Evolutionary conservation across 768 basidiomycete genomes (phyloP).

Genomic region (Russula dissimulans): DNA sequence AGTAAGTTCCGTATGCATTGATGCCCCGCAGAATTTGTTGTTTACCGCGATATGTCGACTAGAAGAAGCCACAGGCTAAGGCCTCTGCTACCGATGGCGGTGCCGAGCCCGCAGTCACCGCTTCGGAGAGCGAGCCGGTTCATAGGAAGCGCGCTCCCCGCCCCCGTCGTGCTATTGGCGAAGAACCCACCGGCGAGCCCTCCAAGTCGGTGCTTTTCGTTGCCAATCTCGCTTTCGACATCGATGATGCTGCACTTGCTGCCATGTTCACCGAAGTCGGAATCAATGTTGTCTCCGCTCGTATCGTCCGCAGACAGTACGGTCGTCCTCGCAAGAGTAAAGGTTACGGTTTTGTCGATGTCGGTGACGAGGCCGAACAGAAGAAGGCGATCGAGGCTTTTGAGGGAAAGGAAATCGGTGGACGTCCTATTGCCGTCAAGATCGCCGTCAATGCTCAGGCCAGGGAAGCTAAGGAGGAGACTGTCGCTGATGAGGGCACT

Average conservation of each 20-base stretch:
- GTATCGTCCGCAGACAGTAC: conserved; percentile 80
- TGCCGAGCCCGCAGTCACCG: conserved; percentile 31
- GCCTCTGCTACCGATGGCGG: conserved; percentile 28
- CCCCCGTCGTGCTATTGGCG: conserved; percentile 59
- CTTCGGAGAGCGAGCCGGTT: conserved; percentile 35
- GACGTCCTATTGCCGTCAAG: conserved; percentile 85
- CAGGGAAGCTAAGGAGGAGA: conserved; percentile 28
- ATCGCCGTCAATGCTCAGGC: conserved; percentile 82
- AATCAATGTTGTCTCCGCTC: conserved; percentile 75
- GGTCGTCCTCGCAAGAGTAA: conserved; percentile 83
- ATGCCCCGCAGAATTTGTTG: conserved; percentile 21
- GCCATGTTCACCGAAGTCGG: conserved; percentile 81
- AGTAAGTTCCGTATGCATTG: conserved; percentile 29
- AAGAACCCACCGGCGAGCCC: conserved; percentile 80
- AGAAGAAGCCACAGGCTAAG: conserved; percentile 38
- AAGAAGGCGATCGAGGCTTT: conserved; percentile 81
- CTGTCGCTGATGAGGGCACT: conserved; percentile 17
- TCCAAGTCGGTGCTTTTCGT: conserved; percentile 90
- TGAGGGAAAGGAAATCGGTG: conserved; percentile 81
- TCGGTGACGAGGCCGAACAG: conserved; percentile 83
- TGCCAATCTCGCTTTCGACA: conserved; percentile 93
- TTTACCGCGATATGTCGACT: conserved; percentile 25
- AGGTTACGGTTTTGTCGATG: conserved; percentile 97
- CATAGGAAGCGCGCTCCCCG: conserved; percentile 54
- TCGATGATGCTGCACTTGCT: conserved; percentile 75